A percentile compares a stretch with the other conserved stretches of the same genome.
Evolutionary conservation across 345 rosid species (phyloP).

Genomic region (Arabis alpina): DNA sequence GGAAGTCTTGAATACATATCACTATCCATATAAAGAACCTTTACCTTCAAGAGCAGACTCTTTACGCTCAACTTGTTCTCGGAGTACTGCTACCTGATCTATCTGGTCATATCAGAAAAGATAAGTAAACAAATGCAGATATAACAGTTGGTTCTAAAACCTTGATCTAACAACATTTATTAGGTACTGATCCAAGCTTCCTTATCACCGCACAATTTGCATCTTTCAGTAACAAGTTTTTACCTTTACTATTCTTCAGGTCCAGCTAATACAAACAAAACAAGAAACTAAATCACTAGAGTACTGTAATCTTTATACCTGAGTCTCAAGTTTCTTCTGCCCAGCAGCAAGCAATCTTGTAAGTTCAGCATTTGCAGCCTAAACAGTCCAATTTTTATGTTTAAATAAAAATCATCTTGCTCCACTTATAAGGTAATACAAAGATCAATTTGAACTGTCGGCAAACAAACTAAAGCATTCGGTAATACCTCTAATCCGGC

Average conservation of each 20-base stretch:
- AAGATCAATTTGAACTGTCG: slow-evolving; percentile 7
- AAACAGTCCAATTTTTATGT: slow-evolving; percentile 43
- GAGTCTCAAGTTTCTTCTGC: slow-evolving; percentile 82
- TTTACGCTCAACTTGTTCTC: slow-evolving; percentile 70
- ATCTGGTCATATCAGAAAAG: slow-evolving; percentile 55
- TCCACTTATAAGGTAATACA: slow-evolving; percentile 8
- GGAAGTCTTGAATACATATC: slow-evolving; percentile 3
- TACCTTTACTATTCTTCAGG: background rate
- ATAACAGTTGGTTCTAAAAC: slow-evolving; percentile 1
- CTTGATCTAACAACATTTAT: slow-evolving; percentile 17
- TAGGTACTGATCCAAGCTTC: slow-evolving; percentile 29
- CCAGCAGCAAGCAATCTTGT: slow-evolving; percentile 78
- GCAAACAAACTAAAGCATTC: slow-evolving; percentile 19
- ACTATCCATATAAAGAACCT: slow-evolving; percentile 14
- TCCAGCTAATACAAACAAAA: background rate
- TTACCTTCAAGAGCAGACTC: slow-evolving; percentile 82
- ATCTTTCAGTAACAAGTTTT: slow-evolving; percentile 17
- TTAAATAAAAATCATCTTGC: slow-evolving; percentile 24
- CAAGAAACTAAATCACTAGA: slow-evolving; percentile 18
- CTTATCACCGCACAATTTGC: slow-evolving; percentile 8
- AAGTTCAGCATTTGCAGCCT: slow-evolving; percentile 90
- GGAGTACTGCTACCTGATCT: slow-evolving; percentile 67
- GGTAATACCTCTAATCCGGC: slow-evolving; percentile 83
- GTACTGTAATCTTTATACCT: slow-evolving; percentile 60
- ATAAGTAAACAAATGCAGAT: slow-evolving; percentile 23